Conservation (phyloP, 2,329 filamentous ascomycete species). For the Apiospora phragmitis region DNA sequence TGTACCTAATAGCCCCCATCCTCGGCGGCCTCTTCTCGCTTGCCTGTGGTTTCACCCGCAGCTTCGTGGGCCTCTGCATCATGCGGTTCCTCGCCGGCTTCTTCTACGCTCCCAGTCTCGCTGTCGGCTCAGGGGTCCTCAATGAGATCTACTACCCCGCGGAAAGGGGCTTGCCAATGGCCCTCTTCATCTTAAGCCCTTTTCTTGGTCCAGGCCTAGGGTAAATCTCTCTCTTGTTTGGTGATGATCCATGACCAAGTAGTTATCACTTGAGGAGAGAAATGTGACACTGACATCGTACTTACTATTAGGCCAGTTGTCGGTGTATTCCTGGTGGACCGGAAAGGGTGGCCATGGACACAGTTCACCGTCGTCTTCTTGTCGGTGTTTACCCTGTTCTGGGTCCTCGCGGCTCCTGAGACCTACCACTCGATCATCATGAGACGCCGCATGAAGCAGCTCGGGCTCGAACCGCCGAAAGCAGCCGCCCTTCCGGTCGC, state of each 20-base stretch:
- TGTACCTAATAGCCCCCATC: conserved; percentile 49
- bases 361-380: conserved; percentile 53
- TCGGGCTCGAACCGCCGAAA: conserved; percentile 29
- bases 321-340: conserved; percentile 46
- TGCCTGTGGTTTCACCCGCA: conserved; percentile 52
- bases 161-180: conserved; percentile 43
- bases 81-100: conserved; percentile 59
- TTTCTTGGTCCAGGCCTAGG: conserved; percentile 54
- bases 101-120: conserved; percentile 48
- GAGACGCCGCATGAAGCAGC: conserved; percentile 37
- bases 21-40: conserved; percentile 56
- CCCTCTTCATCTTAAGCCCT: conserved; percentile 50
- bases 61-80: conserved; percentile 51
- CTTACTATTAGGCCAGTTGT: conserved; percentile 41
- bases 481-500: conserved; percentile 24
- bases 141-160: conserved; percentile 47
- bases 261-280: neutral
- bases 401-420: conserved; percentile 47
- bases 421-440: conserved; percentile 57
- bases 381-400: conserved; percentile 35
- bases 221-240: conserved; percentile 32
- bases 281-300: conserved; percentile 16
- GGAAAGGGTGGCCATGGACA: conserved; percentile 55
- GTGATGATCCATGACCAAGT: neutral
- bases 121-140: conserved; percentile 50